These are phyloP conservation scores for Scedosporium aurantiacum DNA, from an alignment of 2,329 filamentous ascomycete genomes.

Conservation along the genomic window DNA sequence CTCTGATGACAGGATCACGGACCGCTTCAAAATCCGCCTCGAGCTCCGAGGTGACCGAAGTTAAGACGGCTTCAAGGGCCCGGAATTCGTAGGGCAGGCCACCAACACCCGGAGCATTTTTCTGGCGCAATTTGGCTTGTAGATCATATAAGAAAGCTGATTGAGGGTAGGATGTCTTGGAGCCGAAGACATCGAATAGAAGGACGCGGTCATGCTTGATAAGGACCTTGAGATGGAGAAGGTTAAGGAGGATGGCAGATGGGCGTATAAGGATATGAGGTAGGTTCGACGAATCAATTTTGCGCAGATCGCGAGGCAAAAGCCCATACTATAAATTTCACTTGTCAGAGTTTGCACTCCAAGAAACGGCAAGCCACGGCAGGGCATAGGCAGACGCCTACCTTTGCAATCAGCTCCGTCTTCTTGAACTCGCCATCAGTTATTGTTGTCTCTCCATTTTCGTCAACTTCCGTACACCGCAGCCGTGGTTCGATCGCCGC, in stretches of 20 bases:
- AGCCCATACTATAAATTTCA: slow-evolving; percentile 62
- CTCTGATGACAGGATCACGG: slow-evolving; percentile 79
- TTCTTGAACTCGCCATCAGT: slow-evolving; percentile 97
- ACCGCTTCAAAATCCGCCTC: slow-evolving; percentile 94
- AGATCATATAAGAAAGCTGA: slow-evolving; percentile 97
- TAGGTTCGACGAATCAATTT: slow-evolving; percentile 92
- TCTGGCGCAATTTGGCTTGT: slow-evolving; percentile 82
- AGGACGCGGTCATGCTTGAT: slow-evolving; percentile 93
- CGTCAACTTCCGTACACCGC: slow-evolving; percentile 90
- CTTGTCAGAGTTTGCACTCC: slow-evolving; percentile 6
- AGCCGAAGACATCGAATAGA: slow-evolving; percentile 92
- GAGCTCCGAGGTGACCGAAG: slow-evolving; percentile 82
- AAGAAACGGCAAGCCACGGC: background rate
- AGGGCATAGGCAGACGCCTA: slow-evolving; percentile 22
- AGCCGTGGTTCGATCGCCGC: slow-evolving; percentile 75
- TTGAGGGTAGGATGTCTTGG: slow-evolving; percentile 87
- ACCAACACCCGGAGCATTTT: slow-evolving; percentile 39
- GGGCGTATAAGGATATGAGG: slow-evolving; percentile 92
- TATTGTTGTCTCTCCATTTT: slow-evolving; percentile 80
- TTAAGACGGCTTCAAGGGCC: slow-evolving; percentile 86
- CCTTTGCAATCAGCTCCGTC: slow-evolving; percentile 90
- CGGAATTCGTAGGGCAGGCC: slow-evolving; percentile 89
- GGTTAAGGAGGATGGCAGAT: slow-evolving; percentile 85
- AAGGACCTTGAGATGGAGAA: slow-evolving; percentile 89
- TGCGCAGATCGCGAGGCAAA: slow-evolving; percentile 85